phyloP scores from a whole-genome alignment of 2,329 filamentous ascomycete genomes.

The Microthyrium microscopicum region DNA sequence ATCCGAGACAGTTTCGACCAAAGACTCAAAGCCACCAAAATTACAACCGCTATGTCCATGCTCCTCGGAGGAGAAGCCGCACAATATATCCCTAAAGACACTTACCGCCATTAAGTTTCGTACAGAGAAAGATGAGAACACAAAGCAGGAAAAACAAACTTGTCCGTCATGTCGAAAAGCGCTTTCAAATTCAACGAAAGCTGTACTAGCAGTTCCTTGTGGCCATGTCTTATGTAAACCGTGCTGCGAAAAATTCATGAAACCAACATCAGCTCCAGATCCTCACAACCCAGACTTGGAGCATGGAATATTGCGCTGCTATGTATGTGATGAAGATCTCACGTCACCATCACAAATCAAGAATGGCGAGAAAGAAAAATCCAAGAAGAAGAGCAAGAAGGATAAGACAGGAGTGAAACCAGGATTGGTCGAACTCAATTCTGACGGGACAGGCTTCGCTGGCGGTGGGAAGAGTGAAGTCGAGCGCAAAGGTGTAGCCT shows the following conservation, averaged over 20 bases:
- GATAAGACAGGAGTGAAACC: slow-evolving; percentile 44
- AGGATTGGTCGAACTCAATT: slow-evolving; percentile 63
- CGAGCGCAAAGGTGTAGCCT: slow-evolving; percentile 60
- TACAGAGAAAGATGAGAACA: slow-evolving; percentile 44
- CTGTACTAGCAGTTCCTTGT: slow-evolving; percentile 70
- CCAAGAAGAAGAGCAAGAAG: slow-evolving; percentile 26
- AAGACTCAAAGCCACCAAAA: slow-evolving; percentile 37
- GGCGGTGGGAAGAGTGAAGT: slow-evolving; percentile 72
- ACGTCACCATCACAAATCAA: too few species aligned
- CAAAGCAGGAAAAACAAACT: slow-evolving; percentile 32
- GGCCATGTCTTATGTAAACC: slow-evolving; percentile 81
- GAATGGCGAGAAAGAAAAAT: slow-evolving; percentile 22
- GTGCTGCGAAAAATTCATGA: slow-evolving; percentile 73
- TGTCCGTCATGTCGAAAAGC: slow-evolving; percentile 79
- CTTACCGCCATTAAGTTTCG: slow-evolving; percentile 64
- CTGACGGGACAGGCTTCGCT: slow-evolving; percentile 85
- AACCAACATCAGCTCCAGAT: slow-evolving; percentile 34
- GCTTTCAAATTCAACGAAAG: slow-evolving; percentile 66
- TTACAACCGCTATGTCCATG: slow-evolving; percentile 60
- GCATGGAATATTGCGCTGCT: slow-evolving; percentile 48
- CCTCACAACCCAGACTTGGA: slow-evolving; percentile 42
- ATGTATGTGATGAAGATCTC: slow-evolving; percentile 74
- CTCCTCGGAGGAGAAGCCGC: slow-evolving; percentile 47
- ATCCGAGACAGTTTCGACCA: slow-evolving; percentile 25
- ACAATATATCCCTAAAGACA: slow-evolving; percentile 61